These are phyloP conservation scores for Ascochyta clinopodiicola DNA, from an alignment of 2,329 filamentous ascomycete genomes.

Conservation along the genomic window DNA sequence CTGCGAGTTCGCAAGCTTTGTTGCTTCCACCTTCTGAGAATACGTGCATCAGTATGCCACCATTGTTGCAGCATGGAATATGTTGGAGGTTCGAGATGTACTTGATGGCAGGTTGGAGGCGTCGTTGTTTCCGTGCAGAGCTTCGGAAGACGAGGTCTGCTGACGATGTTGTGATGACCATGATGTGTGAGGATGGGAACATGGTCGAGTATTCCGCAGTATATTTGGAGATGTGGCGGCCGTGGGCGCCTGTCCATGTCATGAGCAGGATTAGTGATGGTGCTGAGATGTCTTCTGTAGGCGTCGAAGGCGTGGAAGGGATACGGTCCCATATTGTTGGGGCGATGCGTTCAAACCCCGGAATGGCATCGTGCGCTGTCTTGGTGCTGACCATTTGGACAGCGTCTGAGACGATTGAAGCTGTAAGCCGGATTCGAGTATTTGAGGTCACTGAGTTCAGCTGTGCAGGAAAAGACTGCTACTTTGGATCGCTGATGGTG, in stretches of 20 bases:
- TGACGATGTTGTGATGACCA: conserved; percentile 35
- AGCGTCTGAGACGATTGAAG: not conserved
- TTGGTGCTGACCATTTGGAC: conserved; percentile 2
- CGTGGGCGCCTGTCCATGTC: conserved; percentile 40
- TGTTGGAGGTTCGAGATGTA: conserved; percentile 22
- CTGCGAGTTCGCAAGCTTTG: conserved; percentile 35
- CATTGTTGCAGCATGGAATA: conserved; percentile 5
- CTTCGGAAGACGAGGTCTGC: conserved; percentile 34
- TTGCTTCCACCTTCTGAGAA: conserved; percentile 42
- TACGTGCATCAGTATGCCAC: conserved; percentile 31
- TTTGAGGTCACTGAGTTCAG: not conserved
- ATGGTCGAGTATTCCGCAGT: conserved; percentile 29
- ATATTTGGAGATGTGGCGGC: conserved; percentile 35
- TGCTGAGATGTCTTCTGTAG: conserved; percentile 1
- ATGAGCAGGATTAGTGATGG: conserved; percentile 35
- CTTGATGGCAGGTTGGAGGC: conserved; percentile 28
- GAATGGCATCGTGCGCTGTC: conserved; percentile 5
- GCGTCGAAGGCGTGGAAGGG: conserved; percentile 12
- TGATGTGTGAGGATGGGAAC: conserved; percentile 33
- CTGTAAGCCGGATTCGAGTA: not conserved
- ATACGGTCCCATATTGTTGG: conserved; percentile 16
- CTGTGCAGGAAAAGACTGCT: not conserved
- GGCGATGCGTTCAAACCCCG: conserved; percentile 13
- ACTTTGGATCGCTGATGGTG: conserved; percentile 1
- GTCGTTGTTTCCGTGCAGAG: conserved; percentile 25